Base-by-base conservation (phyloP, 2,329 filamentous ascomycete species). In the Aspergillus sp. region DNA sequence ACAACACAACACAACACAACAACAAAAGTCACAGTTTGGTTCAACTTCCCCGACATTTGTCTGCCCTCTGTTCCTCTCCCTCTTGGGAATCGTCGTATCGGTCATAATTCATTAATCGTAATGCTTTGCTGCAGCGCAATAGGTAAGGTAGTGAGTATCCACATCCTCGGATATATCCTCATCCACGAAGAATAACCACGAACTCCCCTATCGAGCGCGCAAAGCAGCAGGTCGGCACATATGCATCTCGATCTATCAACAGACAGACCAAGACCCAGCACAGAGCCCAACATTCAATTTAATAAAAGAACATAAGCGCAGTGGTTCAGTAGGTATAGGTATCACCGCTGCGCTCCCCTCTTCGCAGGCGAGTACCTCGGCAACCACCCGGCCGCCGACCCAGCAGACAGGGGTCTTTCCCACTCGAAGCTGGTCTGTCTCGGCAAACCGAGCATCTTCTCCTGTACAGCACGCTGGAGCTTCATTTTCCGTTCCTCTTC, bases 401-500 rank as follows among this genome's bases (percentile, higher is more conserved):
- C 15, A n/a, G 58, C 42, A 8, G 51, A 51, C 1, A 44, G 52
- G 8, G 65, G 51, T 10, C 36, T 51, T n/a, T 66, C 62, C 68
- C 68, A 70, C 13, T 39, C 52, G n/a, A 71, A 71, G 10, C 64
- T 57, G 5, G 66, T 70, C 23, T 54, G 63, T 6, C 61, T 58
- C 10, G 66, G 65, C 11, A 71, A 52, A 2, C 69, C 68, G 38
- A 71, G 11, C 69, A 71, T 71, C 15, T 62, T 62, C 54, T 71
- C 69, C 8, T 62, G 62, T 15, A 71, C 69, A 1, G 68, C 68
- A 13, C 56, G 64, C 27, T 67, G 50, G 13, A 71, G 50, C 11
- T 54, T 53, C 4, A 42, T 32, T 19, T 66, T 57, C 15, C 69
- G 32, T 10, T 70, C 68, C 3, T 56, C 44, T 50, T 71, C 68